These are phyloP conservation scores for Trichosporon asahii DNA, from an alignment of 1,284 basidiomycete genomes.

Conservation along the genomic window DNA sequence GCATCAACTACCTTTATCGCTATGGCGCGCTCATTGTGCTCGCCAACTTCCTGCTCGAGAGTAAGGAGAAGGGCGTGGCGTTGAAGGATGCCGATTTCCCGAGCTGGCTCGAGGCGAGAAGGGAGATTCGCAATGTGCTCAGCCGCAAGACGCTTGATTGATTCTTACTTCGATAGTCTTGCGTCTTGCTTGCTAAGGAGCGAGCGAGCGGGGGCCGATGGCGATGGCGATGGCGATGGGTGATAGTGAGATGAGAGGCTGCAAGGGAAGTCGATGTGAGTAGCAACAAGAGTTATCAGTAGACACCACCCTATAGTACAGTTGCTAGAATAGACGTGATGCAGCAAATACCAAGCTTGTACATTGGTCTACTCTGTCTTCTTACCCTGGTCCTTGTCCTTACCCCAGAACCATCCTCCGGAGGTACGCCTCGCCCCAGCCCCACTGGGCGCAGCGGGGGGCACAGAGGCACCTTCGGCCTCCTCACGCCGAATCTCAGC, in stretches of 20 bases:
- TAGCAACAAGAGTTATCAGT: no score
- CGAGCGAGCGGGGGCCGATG: no score
- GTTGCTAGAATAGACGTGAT: no score
- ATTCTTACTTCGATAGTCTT: not conserved
- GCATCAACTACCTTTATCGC: conserved; percentile 75
- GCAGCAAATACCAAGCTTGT: not conserved
- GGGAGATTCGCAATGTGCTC: conserved; percentile 78
- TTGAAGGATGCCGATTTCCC: conserved; percentile 60
- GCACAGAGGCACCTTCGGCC: conserved; percentile 25
- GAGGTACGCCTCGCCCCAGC: not conserved
- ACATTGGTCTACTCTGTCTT: not conserved
- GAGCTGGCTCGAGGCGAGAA: conserved; percentile 72
- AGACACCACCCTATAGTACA: no score
- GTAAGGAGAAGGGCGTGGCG: conserved; percentile 53
- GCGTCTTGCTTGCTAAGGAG: no score
- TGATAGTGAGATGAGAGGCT: no score
- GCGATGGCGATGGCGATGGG: no score
- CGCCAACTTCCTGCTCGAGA: conserved; percentile 90
- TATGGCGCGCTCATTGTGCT: conserved; percentile 89
- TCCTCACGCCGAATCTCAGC: conserved; percentile 45
- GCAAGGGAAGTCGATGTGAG: no score
- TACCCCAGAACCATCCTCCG: conserved; percentile 18
- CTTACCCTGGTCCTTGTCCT: conserved; percentile 19
- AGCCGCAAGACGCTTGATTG: conserved; percentile 70
- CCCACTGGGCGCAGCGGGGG: not conserved